Base-by-base conservation (phyloP, 2,329 filamentous ascomycete genomes). In the Claviceps cyperi region DNA sequence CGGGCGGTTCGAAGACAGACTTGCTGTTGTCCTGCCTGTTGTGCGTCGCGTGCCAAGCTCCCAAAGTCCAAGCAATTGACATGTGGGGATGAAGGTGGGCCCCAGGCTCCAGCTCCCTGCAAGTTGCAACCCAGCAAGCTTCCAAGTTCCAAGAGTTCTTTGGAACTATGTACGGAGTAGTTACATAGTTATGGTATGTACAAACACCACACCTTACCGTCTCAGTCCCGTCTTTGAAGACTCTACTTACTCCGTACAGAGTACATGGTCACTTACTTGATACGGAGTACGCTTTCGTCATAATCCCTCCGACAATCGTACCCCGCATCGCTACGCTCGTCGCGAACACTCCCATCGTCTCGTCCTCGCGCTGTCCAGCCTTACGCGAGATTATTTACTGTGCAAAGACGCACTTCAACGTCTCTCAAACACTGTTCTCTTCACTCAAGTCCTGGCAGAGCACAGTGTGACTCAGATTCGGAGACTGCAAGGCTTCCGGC, bases 21-120 rank as follows among this genome's bases (percentile, higher is more conserved):
- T 21, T 28, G 44, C 40, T 43, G 14, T 43, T 14, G 21, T 24
- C 13, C 21, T 22, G 19, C 7, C 14, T 3, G 40, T 14, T 41
- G 40, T 21, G 19, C 19, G 39, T 14, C 13, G 39, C 39, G 19
- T 41, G 9, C 40, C 21, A 43, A 4, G 40, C 22, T 43, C 14
- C 19, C n/a, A 4, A 40, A 11, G 17, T 40, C 4, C 17, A 22
- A 7, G 39, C 19, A 39, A n/a, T 22, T 43, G 50, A 41, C 36
- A 51, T 46, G 47, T 46, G 47, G 35, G 46, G 36, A 35, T 44
- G 43, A 24, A 24, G 46, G 36, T 35, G 37, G 50, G 46, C 38
- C 41, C 43, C 35, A 48, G 50, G 46, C 38, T 37, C 43, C 35
- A 48, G 50, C 50, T 46, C 49, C 37, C 38, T 37, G 35, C 47